Percentiles rank a stretch among this genome's conserved stretches.
These are phyloP conservation scores for Elsinoe australis DNA, from an alignment of 2,329 filamentous ascomycete species.

Conservation along the genomic window DNA sequence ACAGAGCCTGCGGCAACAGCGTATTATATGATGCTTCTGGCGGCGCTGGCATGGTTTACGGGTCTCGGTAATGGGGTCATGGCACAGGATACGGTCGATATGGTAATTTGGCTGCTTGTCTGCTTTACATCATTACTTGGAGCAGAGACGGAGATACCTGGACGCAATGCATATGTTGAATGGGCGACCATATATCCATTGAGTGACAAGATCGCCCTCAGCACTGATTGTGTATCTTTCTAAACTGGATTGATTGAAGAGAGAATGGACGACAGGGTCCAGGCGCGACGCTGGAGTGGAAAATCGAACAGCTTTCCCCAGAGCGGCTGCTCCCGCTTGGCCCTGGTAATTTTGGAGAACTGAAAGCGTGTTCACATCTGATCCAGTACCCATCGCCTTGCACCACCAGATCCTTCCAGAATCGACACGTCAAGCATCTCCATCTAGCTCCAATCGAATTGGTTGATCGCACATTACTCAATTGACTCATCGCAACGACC, in stretches of 20 bases:
- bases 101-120: conserved; percentile 1
- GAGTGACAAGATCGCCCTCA: too few relatives aligned
- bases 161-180: not conserved
- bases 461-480: too few relatives aligned
- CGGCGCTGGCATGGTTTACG: conserved; percentile 2
- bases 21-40: not conserved
- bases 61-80: conserved; percentile 8
- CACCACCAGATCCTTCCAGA: not conserved
- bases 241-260: too few relatives aligned
- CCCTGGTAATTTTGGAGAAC: conserved; percentile 14
- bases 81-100: conserved; percentile 2
- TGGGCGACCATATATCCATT: not conserved
- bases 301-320: conserved; percentile 11
- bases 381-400: not conserved
- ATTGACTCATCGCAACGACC: too few relatives aligned
- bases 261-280: conserved; percentile 10
- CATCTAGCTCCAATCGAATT: too few relatives aligned
- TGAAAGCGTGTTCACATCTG: conserved; percentile 9
- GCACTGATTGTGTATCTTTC: too few relatives aligned
- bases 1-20: too few relatives aligned
- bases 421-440: not conserved
- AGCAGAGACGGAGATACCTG: not conserved
- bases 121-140: too few relatives aligned
- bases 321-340: conserved; percentile 11
- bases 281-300: too few relatives aligned